Evolutionary conservation across 2,329 filamentous ascomycete genomes (phyloP), one percentile per base, ranked within the genome.

Genomic region (Scedosporium aurantiacum): DNA sequence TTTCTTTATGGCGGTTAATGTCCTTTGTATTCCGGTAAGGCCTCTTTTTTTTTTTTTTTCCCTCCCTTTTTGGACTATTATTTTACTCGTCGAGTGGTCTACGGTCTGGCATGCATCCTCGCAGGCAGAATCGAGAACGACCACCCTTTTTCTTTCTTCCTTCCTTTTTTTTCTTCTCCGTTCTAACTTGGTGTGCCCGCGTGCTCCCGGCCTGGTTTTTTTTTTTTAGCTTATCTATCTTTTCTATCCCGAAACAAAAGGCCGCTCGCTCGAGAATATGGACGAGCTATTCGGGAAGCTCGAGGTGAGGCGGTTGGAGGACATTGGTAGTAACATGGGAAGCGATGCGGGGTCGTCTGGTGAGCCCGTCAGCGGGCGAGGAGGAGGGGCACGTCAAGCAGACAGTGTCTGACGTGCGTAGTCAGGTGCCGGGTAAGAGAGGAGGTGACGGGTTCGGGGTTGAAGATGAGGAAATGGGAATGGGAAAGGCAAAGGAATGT

Each of bases 1-100:
- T 64, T 79, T 83, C 63, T 84, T 84, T 66, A 82, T 82, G 76
- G 72, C 71, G 6, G 72, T 81, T 27, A 82, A 82, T 65, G 60
- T 81, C 5, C 69, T 72, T 12, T 81, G 76, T 61, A 74, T 80
- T 18, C 74, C 77, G 3, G 75, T 78, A 68, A 59, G 70, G 65
- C 3, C 3, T 21, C 21, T 23, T 5, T 2, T 5, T 7, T 21
- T 28, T 43, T 10, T 47, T 41, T 47, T 37, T 10, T 2, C 62
- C 58, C 32, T 61, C 50, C 60, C 63, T 37, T 61, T 61, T 40
- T 16, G 21, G 28, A 32, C 28, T 32, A 32, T 32, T 32, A 6
- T 6, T 32, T 32, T 32, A 8, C 32, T 37, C 10, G 32, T 37
- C 10, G 32, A 4, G 32, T 37, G 32, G 10, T 37, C 32, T 37